A percentile compares a stretch with the other conserved stretches of the same genome.
Conservation (phyloP, 176 grass and related monocot genomes). For the Carex cristatella region DNA sequence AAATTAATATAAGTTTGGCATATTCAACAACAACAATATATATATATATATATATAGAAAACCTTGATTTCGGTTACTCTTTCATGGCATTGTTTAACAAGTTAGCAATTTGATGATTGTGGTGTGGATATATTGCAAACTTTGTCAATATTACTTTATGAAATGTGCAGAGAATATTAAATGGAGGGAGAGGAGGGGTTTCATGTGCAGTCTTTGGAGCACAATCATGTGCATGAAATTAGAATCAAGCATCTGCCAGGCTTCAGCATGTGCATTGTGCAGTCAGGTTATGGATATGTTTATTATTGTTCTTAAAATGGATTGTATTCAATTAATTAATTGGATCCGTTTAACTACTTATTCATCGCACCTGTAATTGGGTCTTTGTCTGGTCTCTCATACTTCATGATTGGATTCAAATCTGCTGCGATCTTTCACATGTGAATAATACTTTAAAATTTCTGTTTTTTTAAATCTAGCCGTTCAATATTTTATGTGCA, state of each 20-base stretch:
- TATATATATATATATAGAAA: no score
- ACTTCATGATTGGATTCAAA: background rate
- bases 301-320: background rate
- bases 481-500: no score
- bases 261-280: background rate
- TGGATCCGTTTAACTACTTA: slow-evolving; percentile 9
- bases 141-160: background rate
- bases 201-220: background rate
- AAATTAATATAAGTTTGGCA: no score
- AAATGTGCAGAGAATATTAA: background rate
- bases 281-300: slow-evolving; percentile 11
- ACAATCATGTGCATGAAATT: slow-evolving; percentile 16
- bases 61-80: no score
- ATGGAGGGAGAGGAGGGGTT: background rate
- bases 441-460: no score
- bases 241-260: slow-evolving; percentile 7
- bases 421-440: no score
- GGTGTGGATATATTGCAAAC: background rate
- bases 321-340: slow-evolving; percentile 15
- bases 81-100: background rate
- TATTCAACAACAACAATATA: no score
- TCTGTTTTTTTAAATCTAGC: no score
- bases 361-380: slow-evolving; percentile 16
- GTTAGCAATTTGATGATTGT: background rate
- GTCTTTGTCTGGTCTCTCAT: background rate